phyloP scores from a whole-genome alignment of 805 yeast genomes.

The Diddensiella santjacobensis region DNA sequence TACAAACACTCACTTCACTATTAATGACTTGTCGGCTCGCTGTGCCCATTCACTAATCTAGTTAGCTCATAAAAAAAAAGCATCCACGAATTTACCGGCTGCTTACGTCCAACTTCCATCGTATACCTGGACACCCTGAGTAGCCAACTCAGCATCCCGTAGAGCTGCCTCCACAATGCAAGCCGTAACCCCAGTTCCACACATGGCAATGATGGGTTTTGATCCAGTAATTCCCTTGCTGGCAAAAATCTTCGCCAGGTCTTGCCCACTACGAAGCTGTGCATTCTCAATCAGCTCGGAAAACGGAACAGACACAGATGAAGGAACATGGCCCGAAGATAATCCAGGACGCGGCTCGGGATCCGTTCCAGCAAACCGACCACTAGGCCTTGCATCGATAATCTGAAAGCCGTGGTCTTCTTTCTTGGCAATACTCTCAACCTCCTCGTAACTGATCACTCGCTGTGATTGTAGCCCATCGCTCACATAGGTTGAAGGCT shows the following conservation, averaged over 20 bases:
- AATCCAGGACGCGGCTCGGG: slow-evolving; percentile 91
- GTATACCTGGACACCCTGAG: slow-evolving; percentile 40
- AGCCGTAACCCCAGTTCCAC: slow-evolving; percentile 97
- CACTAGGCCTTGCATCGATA: slow-evolving; percentile 78
- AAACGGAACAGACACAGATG: slow-evolving; percentile 75
- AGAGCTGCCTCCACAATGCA: slow-evolving; percentile 78
- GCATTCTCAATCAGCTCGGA: slow-evolving; percentile 49
- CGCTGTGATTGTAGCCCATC: slow-evolving; percentile 41
- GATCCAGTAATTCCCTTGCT: slow-evolving; percentile 35
- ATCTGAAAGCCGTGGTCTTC: slow-evolving; percentile 42
- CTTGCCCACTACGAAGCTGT: slow-evolving; percentile 46
- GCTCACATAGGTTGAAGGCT: slow-evolving; percentile 24
- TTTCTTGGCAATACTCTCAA: slow-evolving; percentile 49
- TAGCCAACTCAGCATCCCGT: slow-evolving; percentile 44
- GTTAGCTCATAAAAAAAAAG: slow-evolving; percentile 31
- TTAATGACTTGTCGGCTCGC: slow-evolving; percentile 56
- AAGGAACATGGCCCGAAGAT: slow-evolving; percentile 86
- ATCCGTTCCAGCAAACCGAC: slow-evolving; percentile 70
- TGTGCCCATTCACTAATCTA: slow-evolving; percentile 74
- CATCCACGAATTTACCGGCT: slow-evolving; percentile 22
- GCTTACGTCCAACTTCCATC: slow-evolving; percentile 56
- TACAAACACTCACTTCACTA: slow-evolving; percentile 42
- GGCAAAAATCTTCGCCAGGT: slow-evolving; percentile 46
- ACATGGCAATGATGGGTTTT: slow-evolving; percentile 78
- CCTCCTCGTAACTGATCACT: slow-evolving; percentile 64